These are phyloP conservation scores for Phytomonas sp. DNA, from an alignment of 208 protist genomes.

Conservation along the genomic window DNA sequence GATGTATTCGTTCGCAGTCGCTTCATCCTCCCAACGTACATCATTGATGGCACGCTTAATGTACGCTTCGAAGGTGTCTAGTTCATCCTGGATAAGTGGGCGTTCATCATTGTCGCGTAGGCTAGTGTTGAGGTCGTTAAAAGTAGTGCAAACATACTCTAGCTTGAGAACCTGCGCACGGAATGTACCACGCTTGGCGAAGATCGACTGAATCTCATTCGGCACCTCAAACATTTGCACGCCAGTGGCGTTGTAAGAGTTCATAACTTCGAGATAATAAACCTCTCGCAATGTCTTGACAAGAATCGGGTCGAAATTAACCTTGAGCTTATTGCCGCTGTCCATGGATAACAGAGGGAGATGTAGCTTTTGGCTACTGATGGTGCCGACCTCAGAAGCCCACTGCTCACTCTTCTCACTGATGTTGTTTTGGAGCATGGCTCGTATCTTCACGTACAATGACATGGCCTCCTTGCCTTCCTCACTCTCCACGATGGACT, in stretches of 20 bases:
- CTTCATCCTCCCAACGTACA: constrained; percentile 88
- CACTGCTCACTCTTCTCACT: constrained; percentile 84
- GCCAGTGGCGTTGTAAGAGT: constrained; percentile 61
- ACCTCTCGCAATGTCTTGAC: constrained; percentile 94
- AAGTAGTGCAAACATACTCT: constrained; percentile 89
- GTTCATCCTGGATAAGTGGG: constrained; percentile 85
- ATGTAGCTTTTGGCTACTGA: constrained; percentile 92
- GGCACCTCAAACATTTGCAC: constrained; percentile 77
- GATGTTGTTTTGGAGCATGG: constrained; percentile 59
- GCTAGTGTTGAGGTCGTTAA: constrained; percentile 89
- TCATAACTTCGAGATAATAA: constrained; percentile 93
- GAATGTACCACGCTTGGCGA: constrained; percentile 86
- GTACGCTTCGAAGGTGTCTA: constrained; percentile 80
- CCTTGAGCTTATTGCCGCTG: constrained; percentile 46
- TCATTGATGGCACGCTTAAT: constrained; percentile 60
- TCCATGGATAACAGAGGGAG: constrained; percentile 83
- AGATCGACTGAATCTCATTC: constrained; percentile 77
- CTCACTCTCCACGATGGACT: constrained; percentile 75
- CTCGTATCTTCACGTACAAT: constrained; percentile 76
- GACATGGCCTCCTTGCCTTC: constrained; percentile 66
- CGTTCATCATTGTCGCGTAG: constrained; percentile 88
- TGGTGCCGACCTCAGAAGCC: constrained; percentile 79
- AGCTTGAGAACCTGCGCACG: constrained; percentile 89
- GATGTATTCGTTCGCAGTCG: constrained; percentile 87
- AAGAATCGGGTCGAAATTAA: constrained; percentile 96